phyloP scores from a whole-genome alignment of 371 early-diverging fungal species.

The Mucor plumbeus region DNA sequence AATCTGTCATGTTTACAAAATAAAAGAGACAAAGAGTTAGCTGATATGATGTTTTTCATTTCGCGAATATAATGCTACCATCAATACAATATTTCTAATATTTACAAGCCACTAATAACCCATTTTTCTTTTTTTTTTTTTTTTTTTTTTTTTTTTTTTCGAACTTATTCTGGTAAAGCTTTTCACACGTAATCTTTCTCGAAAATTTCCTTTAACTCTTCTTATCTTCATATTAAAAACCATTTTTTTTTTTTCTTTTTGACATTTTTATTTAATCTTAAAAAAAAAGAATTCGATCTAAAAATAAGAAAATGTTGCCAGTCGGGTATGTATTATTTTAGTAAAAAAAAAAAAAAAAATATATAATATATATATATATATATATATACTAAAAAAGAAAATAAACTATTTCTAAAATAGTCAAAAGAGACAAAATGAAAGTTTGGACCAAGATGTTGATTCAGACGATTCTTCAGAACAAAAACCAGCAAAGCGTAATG shows the following conservation, averaged over 20 bases:
- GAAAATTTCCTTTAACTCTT: background rate
- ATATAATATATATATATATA: background rate
- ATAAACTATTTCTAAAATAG: slow-evolving; percentile 14
- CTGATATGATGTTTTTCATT: background rate
- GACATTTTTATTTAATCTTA: slow-evolving; percentile 2
- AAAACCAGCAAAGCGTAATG: slow-evolving; percentile 72
- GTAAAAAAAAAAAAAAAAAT: background rate
- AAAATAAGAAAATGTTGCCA: slow-evolving; percentile 17
- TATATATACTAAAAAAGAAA: slow-evolving; percentile 3
- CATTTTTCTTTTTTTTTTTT: background rate
- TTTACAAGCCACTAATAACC: slow-evolving; percentile 7
- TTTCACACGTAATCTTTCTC: slow-evolving; percentile 8
- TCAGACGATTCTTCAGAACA: slow-evolving; percentile 46
- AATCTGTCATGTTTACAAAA: slow-evolving; percentile 15
- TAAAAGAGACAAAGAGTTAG: background rate
- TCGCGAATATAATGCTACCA: background rate
- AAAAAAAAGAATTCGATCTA: background rate
- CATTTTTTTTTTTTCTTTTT: too few species aligned
- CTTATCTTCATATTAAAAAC: too few species aligned
- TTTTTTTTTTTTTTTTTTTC: slow-evolving; percentile 10
- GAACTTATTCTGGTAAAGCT: background rate
- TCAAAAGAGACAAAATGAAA: slow-evolving; percentile 29
- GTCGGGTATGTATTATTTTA: slow-evolving; percentile 14
- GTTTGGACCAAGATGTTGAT: slow-evolving; percentile 35
- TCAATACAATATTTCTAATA: background rate